Evolutionary conservation across 441 rosid genomes (phyloP).

Genomic region (Erysimum cheiri): DNA sequence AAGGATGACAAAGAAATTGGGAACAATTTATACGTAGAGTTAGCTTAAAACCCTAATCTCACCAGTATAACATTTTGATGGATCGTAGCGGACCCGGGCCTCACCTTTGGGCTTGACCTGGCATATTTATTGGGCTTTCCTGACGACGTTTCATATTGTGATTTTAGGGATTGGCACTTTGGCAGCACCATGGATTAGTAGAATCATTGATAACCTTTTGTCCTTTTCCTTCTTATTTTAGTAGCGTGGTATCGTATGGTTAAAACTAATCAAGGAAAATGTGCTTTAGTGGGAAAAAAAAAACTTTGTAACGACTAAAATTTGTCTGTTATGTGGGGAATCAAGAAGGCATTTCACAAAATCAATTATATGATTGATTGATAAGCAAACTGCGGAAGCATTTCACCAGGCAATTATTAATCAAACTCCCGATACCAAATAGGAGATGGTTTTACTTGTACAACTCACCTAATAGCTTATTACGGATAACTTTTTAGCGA

Average conservation of each 20-base stretch:
- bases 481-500: not conserved
- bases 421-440: not conserved
- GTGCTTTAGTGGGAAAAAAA: not conserved
- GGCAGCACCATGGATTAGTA: not conserved
- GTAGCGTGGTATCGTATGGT: too few species aligned
- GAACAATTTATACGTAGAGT: slow-evolving; percentile 28
- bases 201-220: not conserved
- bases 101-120: slow-evolving; percentile 4
- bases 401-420: not conserved
- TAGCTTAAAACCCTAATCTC: slow-evolving; percentile 36
- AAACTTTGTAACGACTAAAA: not conserved
- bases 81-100: not conserved
- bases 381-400: not conserved
- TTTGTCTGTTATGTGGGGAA: not conserved
- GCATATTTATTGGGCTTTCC: not conserved
- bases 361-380: not conserved
- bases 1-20: not conserved
- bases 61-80: not conserved
- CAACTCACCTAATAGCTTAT: not conserved
- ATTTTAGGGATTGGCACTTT: not conserved
- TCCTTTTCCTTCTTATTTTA: too few species aligned
- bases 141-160: too few species aligned
- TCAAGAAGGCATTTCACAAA: not conserved
- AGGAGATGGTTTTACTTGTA: not conserved
- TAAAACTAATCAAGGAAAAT: not conserved